Percentiles rank a stretch among this genome's conserved stretches.
phyloP scores from a whole-genome alignment of 106 monocot genomes.

The Cymbidium sinense region DNA sequence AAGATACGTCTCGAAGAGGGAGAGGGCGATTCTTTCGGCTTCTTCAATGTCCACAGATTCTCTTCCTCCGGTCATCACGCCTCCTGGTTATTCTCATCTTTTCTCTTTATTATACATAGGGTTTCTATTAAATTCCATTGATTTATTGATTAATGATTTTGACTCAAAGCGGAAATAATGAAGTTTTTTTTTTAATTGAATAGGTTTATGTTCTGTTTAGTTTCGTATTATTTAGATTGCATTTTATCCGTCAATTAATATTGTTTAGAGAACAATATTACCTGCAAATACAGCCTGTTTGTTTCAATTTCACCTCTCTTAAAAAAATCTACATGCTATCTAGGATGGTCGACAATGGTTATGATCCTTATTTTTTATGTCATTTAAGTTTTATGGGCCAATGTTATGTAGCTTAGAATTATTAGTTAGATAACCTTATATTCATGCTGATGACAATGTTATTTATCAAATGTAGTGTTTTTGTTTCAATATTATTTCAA shows the following conservation, averaged over 20 bases:
- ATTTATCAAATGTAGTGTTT: neutral
- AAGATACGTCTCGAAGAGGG: constrained; percentile 82
- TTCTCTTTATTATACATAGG: neutral
- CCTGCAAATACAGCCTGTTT: too few relatives aligned
- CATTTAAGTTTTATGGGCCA: too few relatives aligned
- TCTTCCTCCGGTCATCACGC: constrained; percentile 6
- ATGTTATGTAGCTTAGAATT: too few relatives aligned
- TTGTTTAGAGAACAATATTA: neutral
- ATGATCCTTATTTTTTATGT: too few relatives aligned
- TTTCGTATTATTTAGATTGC: neutral
- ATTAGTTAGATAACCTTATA: too few relatives aligned
- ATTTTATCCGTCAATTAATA: neutral
- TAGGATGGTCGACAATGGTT: too few relatives aligned
- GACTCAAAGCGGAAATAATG: neutral
- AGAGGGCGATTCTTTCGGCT: constrained; percentile 34
- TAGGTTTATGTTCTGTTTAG: neutral
- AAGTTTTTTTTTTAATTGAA: neutral
- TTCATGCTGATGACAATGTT: neutral
- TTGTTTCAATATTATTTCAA: neutral
- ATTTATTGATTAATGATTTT: neutral
- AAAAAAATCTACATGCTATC: too few relatives aligned
- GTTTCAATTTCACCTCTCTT: too few relatives aligned
- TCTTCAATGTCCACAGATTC: constrained; percentile 9
- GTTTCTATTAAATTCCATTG: neutral
- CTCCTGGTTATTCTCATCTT: constrained; percentile 36